These are phyloP conservation scores for Cercospora sesami DNA, from an alignment of 2,329 filamentous ascomycete species.

Conservation along the genomic window DNA sequence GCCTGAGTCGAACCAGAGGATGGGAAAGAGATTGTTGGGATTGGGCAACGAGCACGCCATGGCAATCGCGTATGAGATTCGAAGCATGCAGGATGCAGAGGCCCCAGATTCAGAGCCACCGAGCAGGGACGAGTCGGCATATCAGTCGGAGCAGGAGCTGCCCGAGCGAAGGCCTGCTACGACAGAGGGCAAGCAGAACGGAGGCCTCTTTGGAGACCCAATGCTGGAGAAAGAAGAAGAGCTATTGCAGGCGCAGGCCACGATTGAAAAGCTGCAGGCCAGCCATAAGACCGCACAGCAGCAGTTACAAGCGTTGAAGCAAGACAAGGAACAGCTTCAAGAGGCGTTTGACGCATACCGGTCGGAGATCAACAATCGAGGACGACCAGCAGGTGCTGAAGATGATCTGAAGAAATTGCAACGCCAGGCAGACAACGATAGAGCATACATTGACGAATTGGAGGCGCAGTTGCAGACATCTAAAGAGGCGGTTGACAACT, in stretches of 20 bases:
- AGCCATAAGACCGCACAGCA: slow-evolving; percentile 44
- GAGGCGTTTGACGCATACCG: slow-evolving; percentile 51
- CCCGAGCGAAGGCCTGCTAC: slow-evolving; percentile 23
- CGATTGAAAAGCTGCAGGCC: slow-evolving; percentile 46
- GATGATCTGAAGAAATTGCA: slow-evolving; percentile 49
- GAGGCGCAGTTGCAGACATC: slow-evolving; percentile 49
- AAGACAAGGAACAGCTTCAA: slow-evolving; percentile 48
- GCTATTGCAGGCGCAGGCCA: slow-evolving; percentile 51
- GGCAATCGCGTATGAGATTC: slow-evolving; percentile 37
- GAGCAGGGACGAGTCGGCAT: slow-evolving; percentile 36
- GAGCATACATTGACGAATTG: slow-evolving; percentile 53
- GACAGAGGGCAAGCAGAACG: slow-evolving; percentile 21
- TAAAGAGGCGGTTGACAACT: slow-evolving; percentile 47
- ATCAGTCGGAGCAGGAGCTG: slow-evolving; percentile 36
- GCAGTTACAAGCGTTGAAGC: slow-evolving; percentile 46
- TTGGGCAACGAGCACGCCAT: slow-evolving; percentile 38
- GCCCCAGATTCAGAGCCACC: slow-evolving; percentile 30
- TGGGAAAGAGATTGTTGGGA: slow-evolving; percentile 41
- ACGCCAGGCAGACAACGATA: slow-evolving; percentile 46
- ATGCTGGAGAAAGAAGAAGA: slow-evolving; percentile 53
- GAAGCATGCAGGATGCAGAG: slow-evolving; percentile 37
- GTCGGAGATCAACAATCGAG: slow-evolving; percentile 47
- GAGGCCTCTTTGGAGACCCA: slow-evolving; percentile 42
- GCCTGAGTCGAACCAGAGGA: slow-evolving; percentile 50
- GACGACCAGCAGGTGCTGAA: slow-evolving; percentile 40